These are phyloP conservation scores for Eimeria mitis DNA, from an alignment of 169 alveolate genomes.

Conservation along the genomic window DNA sequence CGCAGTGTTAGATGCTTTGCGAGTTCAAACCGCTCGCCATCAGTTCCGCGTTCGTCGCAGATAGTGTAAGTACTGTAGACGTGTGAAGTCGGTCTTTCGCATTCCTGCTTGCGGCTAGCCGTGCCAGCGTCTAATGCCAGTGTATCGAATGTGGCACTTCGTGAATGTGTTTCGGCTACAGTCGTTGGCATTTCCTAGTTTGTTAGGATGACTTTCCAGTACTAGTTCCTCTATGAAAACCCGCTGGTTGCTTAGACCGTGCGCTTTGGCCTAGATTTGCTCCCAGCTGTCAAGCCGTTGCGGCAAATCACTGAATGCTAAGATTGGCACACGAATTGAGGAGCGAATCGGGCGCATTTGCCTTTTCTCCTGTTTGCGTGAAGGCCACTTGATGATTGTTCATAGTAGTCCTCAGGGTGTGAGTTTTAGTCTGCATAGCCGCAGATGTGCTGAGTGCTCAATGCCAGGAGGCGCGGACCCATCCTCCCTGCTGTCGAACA, in stretches of 20 bases:
- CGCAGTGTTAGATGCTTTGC: not conserved
- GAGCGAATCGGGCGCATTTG: too few species aligned
- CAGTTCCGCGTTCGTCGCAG: not conserved
- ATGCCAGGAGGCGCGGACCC: not conserved
- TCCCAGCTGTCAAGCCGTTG: too few species aligned
- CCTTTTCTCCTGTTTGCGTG: not conserved
- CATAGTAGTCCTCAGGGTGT: not conserved
- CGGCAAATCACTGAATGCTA: not conserved
- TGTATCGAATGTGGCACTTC: too few species aligned
- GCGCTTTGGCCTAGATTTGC: not conserved
- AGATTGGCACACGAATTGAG: not conserved
- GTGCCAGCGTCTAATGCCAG: not conserved
- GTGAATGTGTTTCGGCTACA: not conserved
- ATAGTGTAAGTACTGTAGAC: not conserved
- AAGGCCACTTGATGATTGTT: not conserved
- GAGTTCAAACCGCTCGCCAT: not conserved
- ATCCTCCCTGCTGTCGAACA: not conserved
- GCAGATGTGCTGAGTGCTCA: not conserved
- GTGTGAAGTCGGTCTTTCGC: not conserved
- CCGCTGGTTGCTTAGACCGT: not conserved
- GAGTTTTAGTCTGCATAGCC: not conserved
- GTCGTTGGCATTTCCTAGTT: not conserved
- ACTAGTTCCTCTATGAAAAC: not conserved
- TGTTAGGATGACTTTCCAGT: not conserved
- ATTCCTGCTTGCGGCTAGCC: not conserved